Conservation (phyloP, 768 basidiomycete genomes). For the Rhodotorula paludigena region DNA sequence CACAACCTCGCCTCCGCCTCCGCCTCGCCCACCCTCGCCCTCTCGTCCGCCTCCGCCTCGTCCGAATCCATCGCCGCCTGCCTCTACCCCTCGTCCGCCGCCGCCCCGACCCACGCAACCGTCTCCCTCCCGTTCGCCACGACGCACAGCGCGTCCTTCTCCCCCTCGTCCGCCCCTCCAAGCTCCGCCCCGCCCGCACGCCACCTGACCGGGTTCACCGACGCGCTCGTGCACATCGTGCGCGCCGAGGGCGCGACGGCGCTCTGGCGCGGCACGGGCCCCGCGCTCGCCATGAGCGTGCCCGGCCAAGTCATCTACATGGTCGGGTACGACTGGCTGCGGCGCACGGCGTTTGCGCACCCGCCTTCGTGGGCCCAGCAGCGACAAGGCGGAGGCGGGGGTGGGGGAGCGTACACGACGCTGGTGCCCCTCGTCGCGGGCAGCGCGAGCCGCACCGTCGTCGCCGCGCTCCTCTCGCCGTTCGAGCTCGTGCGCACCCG, state of each 20-base stretch:
- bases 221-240: conserved; percentile 74
- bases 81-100: conserved; percentile 4
- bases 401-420: conserved; percentile 45
- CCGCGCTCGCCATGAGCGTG: conserved; percentile 83
- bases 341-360: conserved; percentile 35
- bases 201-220: conserved; percentile 76
- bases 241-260: conserved; percentile 75
- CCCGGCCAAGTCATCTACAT: conserved; percentile 91
- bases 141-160: background rate
- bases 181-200: conserved; percentile 55
- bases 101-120: conserved; percentile 1
- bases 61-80: background rate
- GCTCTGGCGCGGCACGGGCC: conserved; percentile 92
- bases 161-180: conserved; percentile 7
- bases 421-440: conserved; percentile 74
- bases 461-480: conserved; percentile 75
- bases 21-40: conserved; percentile 46
- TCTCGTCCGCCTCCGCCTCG: background rate
- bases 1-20: conserved; percentile 46
- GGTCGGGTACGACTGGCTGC: conserved; percentile 85
- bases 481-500: conserved; percentile 90
- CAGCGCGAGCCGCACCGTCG: conserved; percentile 69
- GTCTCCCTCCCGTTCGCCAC: conserved; percentile 2
- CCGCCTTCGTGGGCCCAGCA: conserved; percentile 16
- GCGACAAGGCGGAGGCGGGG: background rate